A percentile compares a stretch with the other conserved stretches of the same genome.
These are phyloP conservation scores for Podospora conica DNA, from an alignment of 495 filamentous ascomycete genomes.

Conservation along the genomic window DNA sequence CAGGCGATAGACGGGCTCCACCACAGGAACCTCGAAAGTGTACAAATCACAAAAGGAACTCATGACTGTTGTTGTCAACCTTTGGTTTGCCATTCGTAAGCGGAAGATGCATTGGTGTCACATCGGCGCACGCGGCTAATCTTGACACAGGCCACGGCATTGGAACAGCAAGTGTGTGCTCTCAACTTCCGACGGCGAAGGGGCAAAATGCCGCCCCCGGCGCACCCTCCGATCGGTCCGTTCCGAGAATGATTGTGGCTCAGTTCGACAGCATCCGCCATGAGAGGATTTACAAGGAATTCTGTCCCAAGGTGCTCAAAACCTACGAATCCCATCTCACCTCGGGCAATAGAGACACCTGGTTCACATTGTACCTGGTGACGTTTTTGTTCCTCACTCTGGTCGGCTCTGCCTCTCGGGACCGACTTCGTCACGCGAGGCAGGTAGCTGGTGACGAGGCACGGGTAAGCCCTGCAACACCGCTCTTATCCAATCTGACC, in stretches of 20 bases:
- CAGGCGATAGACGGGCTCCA: neutral
- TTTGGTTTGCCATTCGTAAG: constrained; percentile 42
- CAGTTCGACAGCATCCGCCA: constrained; percentile 43
- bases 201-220: neutral
- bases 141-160: constrained; percentile 17
- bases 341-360: constrained; percentile 26
- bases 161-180: constrained; percentile 26
- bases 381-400: constrained; percentile 34
- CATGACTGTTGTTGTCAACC: constrained; percentile 25
- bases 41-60: constrained; percentile 18
- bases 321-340: constrained; percentile 28
- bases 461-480: constrained; percentile 1
- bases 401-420: constrained; percentile 13
- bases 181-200: neutral
- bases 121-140: neutral
- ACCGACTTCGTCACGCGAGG: constrained; percentile 15
- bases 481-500: neutral
- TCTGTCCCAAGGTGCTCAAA: constrained; percentile 21
- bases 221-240: neutral
- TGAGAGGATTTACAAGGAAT: constrained; percentile 20
- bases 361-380: constrained; percentile 37
- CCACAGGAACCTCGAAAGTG: neutral
- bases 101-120: neutral
- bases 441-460: constrained; percentile 11
- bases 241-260: constrained; percentile 43